Percentiles rank a stretch among this genome's conserved stretches.
phyloP scores from a whole-genome alignment of 2,329 filamentous ascomycete species.

The Phialophora expanda region DNA sequence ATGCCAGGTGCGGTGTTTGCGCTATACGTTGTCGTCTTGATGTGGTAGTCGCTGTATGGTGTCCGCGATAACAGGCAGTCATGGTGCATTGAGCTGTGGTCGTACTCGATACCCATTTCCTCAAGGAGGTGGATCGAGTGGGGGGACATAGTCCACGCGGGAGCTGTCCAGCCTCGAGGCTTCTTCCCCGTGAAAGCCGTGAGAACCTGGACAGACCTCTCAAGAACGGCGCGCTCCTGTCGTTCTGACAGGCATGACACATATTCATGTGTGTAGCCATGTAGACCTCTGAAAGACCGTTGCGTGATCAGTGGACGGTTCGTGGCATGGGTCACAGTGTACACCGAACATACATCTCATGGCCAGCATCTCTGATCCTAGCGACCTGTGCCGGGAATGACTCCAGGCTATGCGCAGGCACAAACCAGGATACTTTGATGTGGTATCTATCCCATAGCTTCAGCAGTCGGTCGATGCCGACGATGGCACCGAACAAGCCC shows the following conservation, averaged over 20 bases:
- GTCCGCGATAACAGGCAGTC: slow-evolving; percentile 42
- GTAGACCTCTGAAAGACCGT: slow-evolving; percentile 42
- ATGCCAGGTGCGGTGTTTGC: slow-evolving; percentile 1
- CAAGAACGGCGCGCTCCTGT: slow-evolving; percentile 48
- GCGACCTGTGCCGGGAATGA: slow-evolving; percentile 53
- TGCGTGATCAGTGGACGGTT: background rate
- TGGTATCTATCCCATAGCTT: slow-evolving; percentile 49
- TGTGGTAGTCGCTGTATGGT: slow-evolving; percentile 14
- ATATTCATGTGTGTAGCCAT: slow-evolving; percentile 54
- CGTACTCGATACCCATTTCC: slow-evolving; percentile 52
- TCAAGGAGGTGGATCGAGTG: slow-evolving; percentile 50
- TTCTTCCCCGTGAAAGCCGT: slow-evolving; percentile 47
- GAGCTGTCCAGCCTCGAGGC: slow-evolving; percentile 52
- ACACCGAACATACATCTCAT: slow-evolving; percentile 45
- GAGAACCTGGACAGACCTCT: slow-evolving; percentile 46
- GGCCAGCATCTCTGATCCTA: slow-evolving; percentile 50
- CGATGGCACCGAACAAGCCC: slow-evolving; percentile 38
- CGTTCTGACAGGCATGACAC: slow-evolving; percentile 39
- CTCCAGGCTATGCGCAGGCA: slow-evolving; percentile 63
- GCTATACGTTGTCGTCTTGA: slow-evolving; percentile 9
- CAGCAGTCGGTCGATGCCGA: slow-evolving; percentile 44
- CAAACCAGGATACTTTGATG: slow-evolving; percentile 63
- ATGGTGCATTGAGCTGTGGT: slow-evolving; percentile 57
- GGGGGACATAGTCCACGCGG: slow-evolving; percentile 49
- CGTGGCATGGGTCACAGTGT: too few species aligned